These are phyloP conservation scores for Podaxis mareebaensis DNA, from an alignment of 768 basidiomycete species.

Conservation along the genomic window DNA sequence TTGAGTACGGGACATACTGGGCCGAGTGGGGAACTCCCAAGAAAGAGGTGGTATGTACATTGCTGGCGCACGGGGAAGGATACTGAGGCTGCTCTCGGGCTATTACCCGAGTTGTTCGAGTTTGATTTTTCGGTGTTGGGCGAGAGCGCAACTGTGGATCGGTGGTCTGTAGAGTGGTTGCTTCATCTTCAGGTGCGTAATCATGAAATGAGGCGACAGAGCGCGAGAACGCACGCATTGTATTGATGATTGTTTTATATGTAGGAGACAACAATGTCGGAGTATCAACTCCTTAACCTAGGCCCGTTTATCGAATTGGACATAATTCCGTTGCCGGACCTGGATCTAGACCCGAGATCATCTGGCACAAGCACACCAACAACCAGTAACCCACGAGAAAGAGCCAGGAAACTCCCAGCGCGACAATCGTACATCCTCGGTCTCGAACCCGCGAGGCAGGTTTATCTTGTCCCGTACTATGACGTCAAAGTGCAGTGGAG, in stretches of 20 bases:
- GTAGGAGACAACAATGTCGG: not conserved
- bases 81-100: constrained; percentile 1
- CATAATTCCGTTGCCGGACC: not conserved
- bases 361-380: not conserved
- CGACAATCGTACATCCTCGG: constrained; percentile 8
- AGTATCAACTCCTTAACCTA: not conserved
- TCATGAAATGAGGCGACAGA: not conserved
- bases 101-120: constrained; percentile 2
- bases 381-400: not conserved
- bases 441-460: not conserved
- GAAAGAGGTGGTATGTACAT: constrained; percentile 1
- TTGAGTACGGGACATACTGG: not conserved
- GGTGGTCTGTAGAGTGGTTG: constrained; percentile 8
- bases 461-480: not conserved
- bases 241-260: not conserved
- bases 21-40: not conserved
- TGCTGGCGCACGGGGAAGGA: constrained; percentile 12
- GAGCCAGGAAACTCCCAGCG: not conserved
- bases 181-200: constrained; percentile 2
- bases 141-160: not conserved
- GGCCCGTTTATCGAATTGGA: not conserved
- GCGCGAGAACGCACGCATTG: not conserved
- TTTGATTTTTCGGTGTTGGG: constrained; percentile 2
- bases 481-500: constrained; percentile 8
- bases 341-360: not conserved